Evolutionary conservation across 257 asterid species (phyloP).

Genomic region (Striga asiatica): DNA sequence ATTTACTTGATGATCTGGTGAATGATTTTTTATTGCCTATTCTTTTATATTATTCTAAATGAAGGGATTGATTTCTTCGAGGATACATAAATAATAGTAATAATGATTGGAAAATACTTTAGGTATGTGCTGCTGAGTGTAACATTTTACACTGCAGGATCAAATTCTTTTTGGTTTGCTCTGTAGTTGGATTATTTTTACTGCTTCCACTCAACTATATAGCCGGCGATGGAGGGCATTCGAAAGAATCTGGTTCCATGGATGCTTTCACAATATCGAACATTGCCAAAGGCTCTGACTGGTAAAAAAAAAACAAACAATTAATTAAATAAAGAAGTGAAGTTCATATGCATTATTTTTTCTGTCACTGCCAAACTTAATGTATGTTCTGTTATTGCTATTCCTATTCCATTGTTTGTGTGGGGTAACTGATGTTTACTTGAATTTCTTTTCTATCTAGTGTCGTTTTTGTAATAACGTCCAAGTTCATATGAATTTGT

Average conservation of each 20-base stretch:
- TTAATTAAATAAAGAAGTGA: neutral
- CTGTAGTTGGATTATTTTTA: conserved; percentile 51
- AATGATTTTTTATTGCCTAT: too few relatives aligned
- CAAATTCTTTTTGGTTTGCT: conserved; percentile 62
- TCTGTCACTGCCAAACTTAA: too few relatives aligned
- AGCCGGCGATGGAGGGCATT: conserved; percentile 32
- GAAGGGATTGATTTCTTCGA: too few relatives aligned
- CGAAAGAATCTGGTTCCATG: conserved; percentile 36
- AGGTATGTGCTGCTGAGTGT: too few relatives aligned
- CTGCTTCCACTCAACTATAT: conserved; percentile 68
- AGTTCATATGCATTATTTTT: too few relatives aligned
- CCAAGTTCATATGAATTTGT: neutral
- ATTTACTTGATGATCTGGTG: too few relatives aligned
- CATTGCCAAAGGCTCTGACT: conserved; percentile 59
- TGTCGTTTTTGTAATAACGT: neutral
- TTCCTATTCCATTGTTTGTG: too few relatives aligned
- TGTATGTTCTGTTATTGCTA: too few relatives aligned
- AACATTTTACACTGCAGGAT: conserved; percentile 51
- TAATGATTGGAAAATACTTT: too few relatives aligned
- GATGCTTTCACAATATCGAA: conserved; percentile 80
- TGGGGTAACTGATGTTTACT: too few relatives aligned
- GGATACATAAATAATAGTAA: too few relatives aligned
- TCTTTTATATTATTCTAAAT: neutral
- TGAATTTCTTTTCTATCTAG: neutral
- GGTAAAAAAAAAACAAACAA: too few relatives aligned